A percentile compares a stretch with the other conserved stretches of the same genome.
These are phyloP conservation scores for Pontederia crassipes DNA, from an alignment of 176 grass and related monocot genomes.

Conservation along the genomic window DNA sequence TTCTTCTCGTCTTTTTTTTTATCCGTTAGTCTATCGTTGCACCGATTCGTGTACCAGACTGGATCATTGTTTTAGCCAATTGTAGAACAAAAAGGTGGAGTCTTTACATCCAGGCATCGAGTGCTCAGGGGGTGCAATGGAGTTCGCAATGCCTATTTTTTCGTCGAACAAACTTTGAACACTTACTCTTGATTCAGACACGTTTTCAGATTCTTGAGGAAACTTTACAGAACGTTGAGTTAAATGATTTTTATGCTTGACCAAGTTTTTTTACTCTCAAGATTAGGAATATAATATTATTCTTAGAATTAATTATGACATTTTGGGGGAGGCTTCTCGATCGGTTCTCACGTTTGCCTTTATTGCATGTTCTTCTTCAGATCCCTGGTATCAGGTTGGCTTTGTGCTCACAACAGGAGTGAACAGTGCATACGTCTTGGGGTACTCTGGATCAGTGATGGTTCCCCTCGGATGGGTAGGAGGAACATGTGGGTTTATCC, in stretches of 20 bases:
- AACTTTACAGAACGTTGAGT: no score
- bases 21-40: no score
- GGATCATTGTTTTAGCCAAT: neutral
- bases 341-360: neutral
- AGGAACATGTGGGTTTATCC: conserved; percentile 59
- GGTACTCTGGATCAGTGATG: conserved; percentile 81
- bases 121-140: no score
- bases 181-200: no score
- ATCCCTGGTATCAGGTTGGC: conserved; percentile 96
- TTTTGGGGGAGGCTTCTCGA: neutral
- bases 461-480: conserved; percentile 75
- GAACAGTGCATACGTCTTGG: conserved; percentile 91
- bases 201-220: no score
- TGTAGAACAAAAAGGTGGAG: neutral
- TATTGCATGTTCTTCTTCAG: conserved; percentile 27
- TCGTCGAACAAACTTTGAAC: no score
- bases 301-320: neutral
- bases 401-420: conserved; percentile 88
- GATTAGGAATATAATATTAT: neutral
- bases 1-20: no score
- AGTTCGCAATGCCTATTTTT: no score
- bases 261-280: no score
- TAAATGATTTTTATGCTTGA: no score
- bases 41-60: no score
- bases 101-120: no score